A percentile compares a stretch with the other conserved stretches of the same genome.
Conservation (phyloP, 805 yeast genomes). For the Yarrowia keelungensis region DNA sequence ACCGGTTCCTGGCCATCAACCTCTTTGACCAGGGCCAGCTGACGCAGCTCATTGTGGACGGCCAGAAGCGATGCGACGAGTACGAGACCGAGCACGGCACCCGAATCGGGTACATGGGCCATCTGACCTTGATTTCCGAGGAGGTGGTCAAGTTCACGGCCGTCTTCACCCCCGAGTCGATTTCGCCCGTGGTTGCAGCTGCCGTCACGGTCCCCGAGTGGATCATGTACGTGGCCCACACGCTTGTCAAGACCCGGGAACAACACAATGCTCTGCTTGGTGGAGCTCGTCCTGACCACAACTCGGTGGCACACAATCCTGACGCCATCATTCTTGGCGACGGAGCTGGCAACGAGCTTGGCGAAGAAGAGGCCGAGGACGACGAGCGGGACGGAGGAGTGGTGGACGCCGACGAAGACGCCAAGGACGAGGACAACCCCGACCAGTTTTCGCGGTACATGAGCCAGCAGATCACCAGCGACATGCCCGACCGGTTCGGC, state of each 20-base stretch:
- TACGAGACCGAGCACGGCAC: slow-evolving; percentile 66
- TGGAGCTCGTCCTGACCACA: slow-evolving; percentile 62
- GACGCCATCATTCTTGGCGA: slow-evolving; percentile 50
- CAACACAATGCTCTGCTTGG: slow-evolving; percentile 94
- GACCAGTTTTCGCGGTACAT: slow-evolving; percentile 40
- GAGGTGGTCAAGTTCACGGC: slow-evolving; percentile 87
- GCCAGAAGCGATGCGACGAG: slow-evolving; percentile 65
- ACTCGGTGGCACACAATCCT: slow-evolving; percentile 49
- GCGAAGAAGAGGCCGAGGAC: slow-evolving; percentile 42
- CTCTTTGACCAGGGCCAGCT: slow-evolving; percentile 70
- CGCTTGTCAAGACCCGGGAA: slow-evolving; percentile 81
- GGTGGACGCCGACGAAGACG: slow-evolving; percentile 45
- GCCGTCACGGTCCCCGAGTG: slow-evolving; percentile 63
- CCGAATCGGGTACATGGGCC: slow-evolving; percentile 97
- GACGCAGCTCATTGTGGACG: slow-evolving; percentile 64
- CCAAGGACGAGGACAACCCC: slow-evolving; percentile 45
- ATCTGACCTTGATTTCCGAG: slow-evolving; percentile 88
- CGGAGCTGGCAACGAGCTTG: slow-evolving; percentile 45
- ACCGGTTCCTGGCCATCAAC: slow-evolving; percentile 75
- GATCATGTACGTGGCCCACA: slow-evolving; percentile 82
- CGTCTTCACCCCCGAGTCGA: slow-evolving; percentile 63
- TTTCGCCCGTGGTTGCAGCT: slow-evolving; percentile 59
- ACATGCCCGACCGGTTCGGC: slow-evolving; percentile 38
- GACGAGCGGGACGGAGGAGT: slow-evolving; percentile 44
- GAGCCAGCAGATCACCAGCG: slow-evolving; percentile 38